Evolutionary conservation across 371 early-diverging fungal species (phyloP).

Genomic region (Batrachochytrium dendrobatidis): DNA sequence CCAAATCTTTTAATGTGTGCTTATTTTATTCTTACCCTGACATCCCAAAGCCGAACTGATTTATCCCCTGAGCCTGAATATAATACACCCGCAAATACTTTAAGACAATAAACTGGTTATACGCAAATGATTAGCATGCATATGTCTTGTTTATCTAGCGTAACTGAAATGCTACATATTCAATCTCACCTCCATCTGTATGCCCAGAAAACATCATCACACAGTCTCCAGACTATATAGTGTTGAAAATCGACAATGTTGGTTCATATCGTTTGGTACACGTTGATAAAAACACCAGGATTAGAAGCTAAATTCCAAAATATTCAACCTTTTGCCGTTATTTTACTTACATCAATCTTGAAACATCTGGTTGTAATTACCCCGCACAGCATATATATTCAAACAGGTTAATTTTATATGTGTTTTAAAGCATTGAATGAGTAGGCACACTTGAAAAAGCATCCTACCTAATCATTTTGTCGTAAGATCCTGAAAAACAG

Average conservation of each 20-base stretch:
- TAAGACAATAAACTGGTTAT: constrained; percentile 33
- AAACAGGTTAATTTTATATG: too few relatives aligned
- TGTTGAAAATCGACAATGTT: not conserved
- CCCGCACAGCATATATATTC: too few relatives aligned
- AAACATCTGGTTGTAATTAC: constrained; percentile 29
- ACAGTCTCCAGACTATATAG: constrained; percentile 35
- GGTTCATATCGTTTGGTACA: not conserved
- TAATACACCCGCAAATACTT: constrained; percentile 27
- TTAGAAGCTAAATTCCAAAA: not conserved
- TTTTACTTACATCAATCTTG: constrained; percentile 28
- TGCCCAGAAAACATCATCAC: constrained; percentile 35
- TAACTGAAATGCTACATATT: not conserved
- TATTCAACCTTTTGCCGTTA: not conserved
- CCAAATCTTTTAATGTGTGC: too few relatives aligned
- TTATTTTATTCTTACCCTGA: constrained; percentile 21
- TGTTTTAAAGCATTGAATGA: too few relatives aligned
- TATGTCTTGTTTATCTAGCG: not conserved
- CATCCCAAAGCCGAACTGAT: constrained; percentile 36
- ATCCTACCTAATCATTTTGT: constrained; percentile 34
- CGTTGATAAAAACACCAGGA: too few relatives aligned
- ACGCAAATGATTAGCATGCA: not conserved
- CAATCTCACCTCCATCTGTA: constrained; percentile 35
- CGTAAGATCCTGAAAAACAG: constrained; percentile 40
- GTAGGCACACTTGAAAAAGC: too few relatives aligned
- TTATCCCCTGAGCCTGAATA: constrained; percentile 41